A percentile compares a stretch with the other conserved stretches of the same genome.
phyloP scores from a whole-genome alignment of 2,329 filamentous ascomycete species.

The Incumbomyces lentus region DNA sequence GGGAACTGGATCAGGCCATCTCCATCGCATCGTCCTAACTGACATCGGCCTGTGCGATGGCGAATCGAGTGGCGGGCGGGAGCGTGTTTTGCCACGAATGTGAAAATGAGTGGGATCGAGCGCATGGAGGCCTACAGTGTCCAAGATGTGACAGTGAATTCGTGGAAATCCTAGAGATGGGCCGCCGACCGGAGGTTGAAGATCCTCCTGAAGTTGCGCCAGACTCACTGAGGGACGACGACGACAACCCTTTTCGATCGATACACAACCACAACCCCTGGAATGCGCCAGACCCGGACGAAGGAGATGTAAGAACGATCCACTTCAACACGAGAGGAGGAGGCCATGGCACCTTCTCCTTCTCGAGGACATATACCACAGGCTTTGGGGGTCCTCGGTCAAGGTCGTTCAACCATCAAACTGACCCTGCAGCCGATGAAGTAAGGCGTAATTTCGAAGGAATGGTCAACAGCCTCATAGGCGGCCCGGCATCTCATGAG shows the following conservation, averaged over 20 bases:
- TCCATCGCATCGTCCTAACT: neutral
- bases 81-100: conserved; percentile 82
- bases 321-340: conserved; percentile 17
- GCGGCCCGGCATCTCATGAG: neutral
- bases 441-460: conserved; percentile 6
- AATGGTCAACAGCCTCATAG: conserved; percentile 7
- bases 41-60: neutral
- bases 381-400: conserved; percentile 5
- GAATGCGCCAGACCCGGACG: conserved; percentile 38
- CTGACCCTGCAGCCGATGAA: conserved; percentile 6
- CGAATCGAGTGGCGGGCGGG: conserved; percentile 41
- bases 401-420: neutral
- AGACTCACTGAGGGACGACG: conserved; percentile 10
- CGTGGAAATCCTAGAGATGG: conserved; percentile 54
- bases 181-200: conserved; percentile 22
- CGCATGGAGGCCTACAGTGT: conserved; percentile 60
- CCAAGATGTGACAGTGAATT: conserved; percentile 69
- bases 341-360: conserved; percentile 14
- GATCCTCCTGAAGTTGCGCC: conserved; percentile 23
- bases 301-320: conserved; percentile 24
- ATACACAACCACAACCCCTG: conserved; percentile 38
- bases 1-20: too few relatives aligned
- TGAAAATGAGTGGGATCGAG: conserved; percentile 66
- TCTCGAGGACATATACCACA: conserved; percentile 14
- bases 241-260: neutral